These are phyloP conservation scores for Chlorella variabilis DNA, from an alignment of 163 green algal species.

Conservation along the genomic window DNA sequence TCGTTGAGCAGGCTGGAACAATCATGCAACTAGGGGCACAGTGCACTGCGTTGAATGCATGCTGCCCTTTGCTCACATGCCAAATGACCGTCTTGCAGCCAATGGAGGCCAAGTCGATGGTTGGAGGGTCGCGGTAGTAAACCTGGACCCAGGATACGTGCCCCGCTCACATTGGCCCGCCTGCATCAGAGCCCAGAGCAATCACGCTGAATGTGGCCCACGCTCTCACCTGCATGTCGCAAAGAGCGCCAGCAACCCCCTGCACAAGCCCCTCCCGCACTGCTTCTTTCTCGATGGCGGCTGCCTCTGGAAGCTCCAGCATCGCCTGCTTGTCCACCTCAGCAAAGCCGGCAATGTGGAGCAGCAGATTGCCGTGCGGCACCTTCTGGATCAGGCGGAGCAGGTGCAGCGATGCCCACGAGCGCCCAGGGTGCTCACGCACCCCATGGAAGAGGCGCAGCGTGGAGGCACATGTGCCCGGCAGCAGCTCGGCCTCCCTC, in stretches of 20 bases:
- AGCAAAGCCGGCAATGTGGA: slow-evolving; percentile 25
- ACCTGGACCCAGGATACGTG: background rate
- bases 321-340: slow-evolving; percentile 8
- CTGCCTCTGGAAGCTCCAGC: background rate
- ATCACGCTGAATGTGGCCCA: too few relatives aligned
- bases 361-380: slow-evolving; percentile 18
- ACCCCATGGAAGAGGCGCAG: slow-evolving; percentile 7
- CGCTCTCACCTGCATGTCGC: slow-evolving; percentile 30
- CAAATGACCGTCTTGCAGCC: slow-evolving; percentile 15
- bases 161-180: too few relatives aligned
- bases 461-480: background rate
- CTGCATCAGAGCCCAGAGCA: too few relatives aligned
- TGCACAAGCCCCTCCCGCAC: slow-evolving; percentile 30
- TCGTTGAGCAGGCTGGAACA: too few relatives aligned
- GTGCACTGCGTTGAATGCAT: too few relatives aligned
- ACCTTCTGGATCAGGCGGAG: slow-evolving; percentile 22
- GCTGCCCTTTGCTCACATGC: background rate
- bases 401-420: slow-evolving; percentile 22
- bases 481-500: slow-evolving; percentile 12
- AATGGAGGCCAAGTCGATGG: background rate
- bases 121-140: background rate
- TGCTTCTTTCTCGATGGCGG: background rate
- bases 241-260: background rate
- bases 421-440: background rate
- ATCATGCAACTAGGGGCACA: too few relatives aligned